Evolutionary conservation across 2,329 filamentous ascomycete species (phyloP).

Genomic region (Epichloe gansuensis): DNA sequence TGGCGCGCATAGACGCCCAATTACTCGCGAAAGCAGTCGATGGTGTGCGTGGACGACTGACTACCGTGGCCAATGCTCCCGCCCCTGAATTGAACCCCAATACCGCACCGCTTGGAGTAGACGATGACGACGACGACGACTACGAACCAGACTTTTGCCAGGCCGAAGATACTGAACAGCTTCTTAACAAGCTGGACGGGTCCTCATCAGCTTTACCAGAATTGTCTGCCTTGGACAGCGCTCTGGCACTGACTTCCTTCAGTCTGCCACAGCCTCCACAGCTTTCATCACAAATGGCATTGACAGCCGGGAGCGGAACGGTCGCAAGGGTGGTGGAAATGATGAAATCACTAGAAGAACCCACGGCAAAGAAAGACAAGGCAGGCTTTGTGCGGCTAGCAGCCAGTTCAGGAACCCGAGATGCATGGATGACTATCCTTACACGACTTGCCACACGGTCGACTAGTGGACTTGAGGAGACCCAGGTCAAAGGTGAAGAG

Average conservation of each 20-base stretch:
- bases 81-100: constrained; percentile 39
- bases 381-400: constrained; percentile 74
- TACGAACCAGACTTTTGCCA: constrained; percentile 82
- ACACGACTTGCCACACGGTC: constrained; percentile 74
- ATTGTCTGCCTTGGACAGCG: constrained; percentile 18
- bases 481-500: constrained; percentile 47
- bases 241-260: constrained; percentile 64
- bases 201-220: constrained; percentile 37
- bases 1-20: constrained; percentile 57
- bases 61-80: constrained; percentile 31
- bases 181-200: constrained; percentile 63
- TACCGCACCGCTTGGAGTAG: constrained; percentile 49
- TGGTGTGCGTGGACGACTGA: constrained; percentile 39
- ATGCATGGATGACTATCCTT: constrained; percentile 84
- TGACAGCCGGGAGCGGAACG: constrained; percentile 61
- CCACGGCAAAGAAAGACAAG: constrained; percentile 46
- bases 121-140: constrained; percentile 64
- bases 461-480: constrained; percentile 53
- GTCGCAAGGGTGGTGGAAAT: constrained; percentile 67
- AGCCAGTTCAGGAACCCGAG: constrained; percentile 69
- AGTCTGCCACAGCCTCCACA: constrained; percentile 64
- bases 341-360: constrained; percentile 60
- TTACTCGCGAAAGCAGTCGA: constrained; percentile 62
- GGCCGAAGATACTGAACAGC: constrained; percentile 64
- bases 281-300: constrained; percentile 56